These are phyloP conservation scores for Ophidiomyces ophidiicola DNA, from an alignment of 2,329 filamentous ascomycete species.

Conservation along the genomic window DNA sequence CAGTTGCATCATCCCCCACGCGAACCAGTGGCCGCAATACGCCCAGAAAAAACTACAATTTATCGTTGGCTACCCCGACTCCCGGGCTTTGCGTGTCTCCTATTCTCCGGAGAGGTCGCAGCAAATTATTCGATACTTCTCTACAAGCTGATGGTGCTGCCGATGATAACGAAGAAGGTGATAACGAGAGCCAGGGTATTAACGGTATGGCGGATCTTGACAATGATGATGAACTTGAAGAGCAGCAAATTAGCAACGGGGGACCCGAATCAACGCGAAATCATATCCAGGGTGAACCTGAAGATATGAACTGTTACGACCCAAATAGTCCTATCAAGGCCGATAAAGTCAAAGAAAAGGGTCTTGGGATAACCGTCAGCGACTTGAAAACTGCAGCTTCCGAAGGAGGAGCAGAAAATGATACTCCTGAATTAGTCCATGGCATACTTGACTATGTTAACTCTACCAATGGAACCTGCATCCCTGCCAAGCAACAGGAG, in stretches of 20 bases:
- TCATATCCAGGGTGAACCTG: neutral
- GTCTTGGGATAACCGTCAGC: neutral
- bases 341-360: neutral
- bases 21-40: constrained; percentile 29
- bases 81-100: constrained; percentile 16
- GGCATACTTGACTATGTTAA: neutral
- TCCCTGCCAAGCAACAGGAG: too few relatives aligned
- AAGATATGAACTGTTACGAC: neutral
- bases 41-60: constrained; percentile 24
- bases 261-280: neutral
- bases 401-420: neutral
- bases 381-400: neutral
- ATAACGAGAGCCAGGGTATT: neutral
- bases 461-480: neutral
- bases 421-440: neutral
- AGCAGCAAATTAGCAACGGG: neutral
- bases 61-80: constrained; percentile 24
- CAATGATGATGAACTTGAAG: neutral
- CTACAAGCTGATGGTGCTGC: neutral
- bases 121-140: constrained; percentile 19
- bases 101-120: constrained; percentile 26
- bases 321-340: neutral
- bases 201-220: neutral
- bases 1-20: constrained; percentile 23
- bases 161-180: neutral